Conservation (phyloP, 768 basidiomycete genomes). For the Thelephora ganbajun region DNA sequence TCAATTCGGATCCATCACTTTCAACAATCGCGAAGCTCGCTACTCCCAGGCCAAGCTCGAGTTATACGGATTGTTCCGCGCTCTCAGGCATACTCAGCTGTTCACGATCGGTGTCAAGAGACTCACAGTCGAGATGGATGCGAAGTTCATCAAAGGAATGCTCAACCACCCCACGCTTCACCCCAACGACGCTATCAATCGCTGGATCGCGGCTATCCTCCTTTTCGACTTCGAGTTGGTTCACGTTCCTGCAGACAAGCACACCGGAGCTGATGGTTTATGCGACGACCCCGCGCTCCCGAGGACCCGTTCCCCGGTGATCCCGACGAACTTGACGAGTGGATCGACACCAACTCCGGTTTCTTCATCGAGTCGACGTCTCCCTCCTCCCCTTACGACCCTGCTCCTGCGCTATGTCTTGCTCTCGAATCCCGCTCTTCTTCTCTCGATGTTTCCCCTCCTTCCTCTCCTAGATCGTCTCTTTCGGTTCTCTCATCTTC, state of each 20-base stretch:
- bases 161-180: not conserved
- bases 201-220: not conserved
- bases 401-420: too few species aligned
- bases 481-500: too few species aligned
- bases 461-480: too few species aligned
- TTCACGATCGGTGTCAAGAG: constrained; percentile 18
- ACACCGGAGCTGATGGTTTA: not conserved
- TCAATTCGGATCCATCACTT: constrained; percentile 21
- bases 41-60: too few species aligned
- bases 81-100: constrained; percentile 5
- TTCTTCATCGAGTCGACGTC: not conserved
- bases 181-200: not conserved
- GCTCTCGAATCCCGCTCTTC: too few species aligned
- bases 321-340: not conserved
- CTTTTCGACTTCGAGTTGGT: too few species aligned
- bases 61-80: constrained; percentile 9
- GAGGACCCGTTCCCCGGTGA: not conserved
- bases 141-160: constrained; percentile 19
- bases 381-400: not conserved
- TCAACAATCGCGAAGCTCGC: constrained; percentile 13
- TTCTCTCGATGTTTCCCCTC: too few species aligned
- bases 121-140: constrained; percentile 18
- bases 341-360: not conserved
- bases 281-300: not conserved
- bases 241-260: too few species aligned